Conservation (phyloP, 768 basidiomycete genomes). For the Russula lepida region DNA sequence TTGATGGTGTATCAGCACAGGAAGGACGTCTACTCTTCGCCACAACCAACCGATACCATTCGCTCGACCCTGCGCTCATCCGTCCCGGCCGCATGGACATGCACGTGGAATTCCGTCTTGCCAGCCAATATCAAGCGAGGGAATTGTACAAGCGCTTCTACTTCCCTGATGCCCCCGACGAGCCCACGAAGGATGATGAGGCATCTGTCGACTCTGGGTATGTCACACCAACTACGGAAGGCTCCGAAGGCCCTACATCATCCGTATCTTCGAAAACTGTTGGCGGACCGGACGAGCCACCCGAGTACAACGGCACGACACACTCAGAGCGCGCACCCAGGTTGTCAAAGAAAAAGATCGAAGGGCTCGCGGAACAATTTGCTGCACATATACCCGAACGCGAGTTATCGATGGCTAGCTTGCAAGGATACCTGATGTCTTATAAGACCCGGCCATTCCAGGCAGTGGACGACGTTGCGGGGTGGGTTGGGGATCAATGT, state of each 20-base stretch:
- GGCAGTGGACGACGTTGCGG: constrained; percentile 39
- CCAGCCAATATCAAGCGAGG: constrained; percentile 57
- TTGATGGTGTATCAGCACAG: constrained; percentile 71
- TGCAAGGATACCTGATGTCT: constrained; percentile 58
- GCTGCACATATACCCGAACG: constrained; percentile 43
- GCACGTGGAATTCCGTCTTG: constrained; percentile 68
- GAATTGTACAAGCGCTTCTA: constrained; percentile 67
- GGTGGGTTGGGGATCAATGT: constrained; percentile 45
- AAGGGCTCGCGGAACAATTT: constrained; percentile 47
- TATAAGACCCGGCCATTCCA: constrained; percentile 53
- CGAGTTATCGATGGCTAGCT: constrained; percentile 34
- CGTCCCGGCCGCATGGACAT: constrained; percentile 78
- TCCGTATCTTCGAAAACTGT: background rate
- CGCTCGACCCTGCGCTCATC: constrained; percentile 65
- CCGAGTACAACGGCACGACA: constrained; percentile 4
- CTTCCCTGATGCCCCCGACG: constrained; percentile 33
- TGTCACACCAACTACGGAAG: constrained; percentile 14
- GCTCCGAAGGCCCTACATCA: background rate
- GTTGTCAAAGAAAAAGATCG: constrained; percentile 34
- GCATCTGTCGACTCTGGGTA: constrained; percentile 21
- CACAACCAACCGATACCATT: constrained; percentile 64
- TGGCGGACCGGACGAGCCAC: background rate
- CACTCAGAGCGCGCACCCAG: constrained; percentile 26
- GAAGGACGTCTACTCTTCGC: constrained; percentile 79
- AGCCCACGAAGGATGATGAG: constrained; percentile 19